These are phyloP conservation scores for Acacia concinna DNA, from an alignment of 331 rosid species.

Conservation along the genomic window DNA sequence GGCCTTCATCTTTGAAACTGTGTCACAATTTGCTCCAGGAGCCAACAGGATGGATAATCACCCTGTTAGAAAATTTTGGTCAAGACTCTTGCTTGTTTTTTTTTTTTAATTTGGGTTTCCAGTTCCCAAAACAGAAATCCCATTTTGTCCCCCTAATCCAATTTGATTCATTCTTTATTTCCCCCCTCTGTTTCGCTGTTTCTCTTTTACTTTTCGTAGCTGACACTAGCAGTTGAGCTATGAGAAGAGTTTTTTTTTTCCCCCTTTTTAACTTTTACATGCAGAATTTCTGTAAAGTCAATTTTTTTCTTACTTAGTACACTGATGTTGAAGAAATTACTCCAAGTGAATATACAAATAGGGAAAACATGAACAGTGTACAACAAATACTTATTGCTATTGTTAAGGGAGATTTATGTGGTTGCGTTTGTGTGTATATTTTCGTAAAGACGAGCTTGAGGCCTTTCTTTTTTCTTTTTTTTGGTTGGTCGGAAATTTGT, in stretches of 20 bases:
- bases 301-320: not conserved
- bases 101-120: constrained; percentile 27
- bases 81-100: constrained; percentile 33
- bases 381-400: not conserved
- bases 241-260: not conserved
- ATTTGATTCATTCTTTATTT: constrained; percentile 74
- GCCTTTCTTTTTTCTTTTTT: no score
- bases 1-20: constrained; percentile 33
- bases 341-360: not conserved
- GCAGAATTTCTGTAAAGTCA: not conserved
- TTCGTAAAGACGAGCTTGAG: not conserved
- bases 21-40: constrained; percentile 30
- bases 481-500: no score
- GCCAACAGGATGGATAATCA: constrained; percentile 49
- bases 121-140: not conserved
- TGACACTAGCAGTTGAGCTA: constrained; percentile 23
- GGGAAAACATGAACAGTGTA: not conserved
- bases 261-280: constrained; percentile 12
- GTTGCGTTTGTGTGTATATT: not conserved
- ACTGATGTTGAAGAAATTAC: not conserved
- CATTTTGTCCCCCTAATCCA: constrained; percentile 23
- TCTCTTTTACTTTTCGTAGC: not conserved
- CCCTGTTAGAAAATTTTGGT: constrained; percentile 71
- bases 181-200: not conserved
- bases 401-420: not conserved